Conservation (phyloP, 192 early-diverging fungal species). For the Dispira simplex region DNA sequence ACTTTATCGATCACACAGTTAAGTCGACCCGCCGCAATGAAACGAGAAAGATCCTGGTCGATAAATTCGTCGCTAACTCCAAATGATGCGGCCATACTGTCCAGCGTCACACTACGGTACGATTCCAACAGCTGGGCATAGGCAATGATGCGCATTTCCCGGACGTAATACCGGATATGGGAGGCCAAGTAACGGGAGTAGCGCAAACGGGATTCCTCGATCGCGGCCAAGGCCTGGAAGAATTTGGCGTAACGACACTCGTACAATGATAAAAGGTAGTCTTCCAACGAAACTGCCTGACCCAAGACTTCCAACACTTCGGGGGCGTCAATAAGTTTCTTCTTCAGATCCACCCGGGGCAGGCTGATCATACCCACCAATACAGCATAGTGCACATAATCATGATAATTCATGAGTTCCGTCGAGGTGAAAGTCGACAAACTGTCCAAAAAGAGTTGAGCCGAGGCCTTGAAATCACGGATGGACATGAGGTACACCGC, state of each 20-base stretch:
- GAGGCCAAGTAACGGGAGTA: conserved; percentile 68
- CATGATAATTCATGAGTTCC: conserved; percentile 94
- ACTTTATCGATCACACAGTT: conserved; percentile 99
- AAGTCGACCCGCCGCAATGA: conserved; percentile 88
- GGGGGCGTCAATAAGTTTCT: conserved; percentile 85
- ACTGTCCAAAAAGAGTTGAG: conserved; percentile 82
- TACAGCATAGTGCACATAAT: conserved; percentile 92
- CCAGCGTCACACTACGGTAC: conserved; percentile 84
- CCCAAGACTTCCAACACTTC: conserved; percentile 92
- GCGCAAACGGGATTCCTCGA: conserved; percentile 60
- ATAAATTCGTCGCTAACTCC: conserved; percentile 91
- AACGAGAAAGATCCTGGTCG: conserved; percentile 90
- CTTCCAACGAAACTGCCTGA: conserved; percentile 73
- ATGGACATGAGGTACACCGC: conserved; percentile 85
- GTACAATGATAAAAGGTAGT: conserved; percentile 77
- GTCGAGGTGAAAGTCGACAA: conserved; percentile 91
- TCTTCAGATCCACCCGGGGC: conserved; percentile 86
- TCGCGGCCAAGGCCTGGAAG: conserved; percentile 69
- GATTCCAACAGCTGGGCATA: conserved; percentile 95
- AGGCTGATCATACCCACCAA: conserved; percentile 78
- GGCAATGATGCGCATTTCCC: conserved; percentile 95
- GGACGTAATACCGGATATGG: conserved; percentile 86
- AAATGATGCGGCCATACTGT: conserved; percentile 94
- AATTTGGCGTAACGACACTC: conserved; percentile 87
- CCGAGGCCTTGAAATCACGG: conserved; percentile 90